A percentile compares a stretch with the other conserved stretches of the same genome.
phyloP scores from a whole-genome alignment of 2,329 filamentous ascomycete species.

The Aspergillus neoniger region DNA sequence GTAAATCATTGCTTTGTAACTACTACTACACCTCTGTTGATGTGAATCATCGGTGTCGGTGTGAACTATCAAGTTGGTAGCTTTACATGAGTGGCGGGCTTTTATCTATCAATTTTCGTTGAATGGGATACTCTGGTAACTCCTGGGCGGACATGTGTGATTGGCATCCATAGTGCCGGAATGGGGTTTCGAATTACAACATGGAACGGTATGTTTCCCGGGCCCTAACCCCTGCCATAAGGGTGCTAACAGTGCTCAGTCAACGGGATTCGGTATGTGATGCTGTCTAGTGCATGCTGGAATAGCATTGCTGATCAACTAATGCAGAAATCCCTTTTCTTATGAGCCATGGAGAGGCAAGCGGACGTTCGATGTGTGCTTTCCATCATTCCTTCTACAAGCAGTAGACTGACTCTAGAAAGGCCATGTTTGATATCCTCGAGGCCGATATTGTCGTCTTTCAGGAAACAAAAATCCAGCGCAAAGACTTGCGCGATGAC shows the following conservation, averaged over 20 bases:
- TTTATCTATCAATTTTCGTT: background rate
- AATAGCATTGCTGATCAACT: background rate
- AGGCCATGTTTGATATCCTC: constrained; percentile 92
- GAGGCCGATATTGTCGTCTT: constrained; percentile 92
- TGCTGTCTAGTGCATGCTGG: background rate
- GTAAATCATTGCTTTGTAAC: background rate
- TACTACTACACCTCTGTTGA: background rate
- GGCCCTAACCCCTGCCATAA: no score
- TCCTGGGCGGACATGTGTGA: constrained; percentile 18
- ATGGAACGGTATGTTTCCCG: constrained; percentile 70
- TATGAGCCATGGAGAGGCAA: constrained; percentile 80
- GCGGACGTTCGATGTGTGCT: constrained; percentile 65
- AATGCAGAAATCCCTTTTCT: constrained; percentile 73
- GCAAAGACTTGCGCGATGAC: constrained; percentile 87
- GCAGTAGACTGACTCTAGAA: background rate
- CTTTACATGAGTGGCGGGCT: background rate
- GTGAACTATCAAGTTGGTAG: background rate
- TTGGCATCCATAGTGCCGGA: constrained; percentile 26
- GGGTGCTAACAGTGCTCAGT: constrained; percentile 53
- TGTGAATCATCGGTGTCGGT: background rate
- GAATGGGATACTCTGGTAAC: background rate
- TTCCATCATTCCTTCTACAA: background rate
- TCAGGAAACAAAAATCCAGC: constrained; percentile 95
- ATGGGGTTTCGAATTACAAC: constrained; percentile 82
- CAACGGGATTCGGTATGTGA: constrained; percentile 71